These are phyloP conservation scores for Neofusicoccum kwambonambiense DNA, from an alignment of 2,329 filamentous ascomycete genomes.

Conservation along the genomic window DNA sequence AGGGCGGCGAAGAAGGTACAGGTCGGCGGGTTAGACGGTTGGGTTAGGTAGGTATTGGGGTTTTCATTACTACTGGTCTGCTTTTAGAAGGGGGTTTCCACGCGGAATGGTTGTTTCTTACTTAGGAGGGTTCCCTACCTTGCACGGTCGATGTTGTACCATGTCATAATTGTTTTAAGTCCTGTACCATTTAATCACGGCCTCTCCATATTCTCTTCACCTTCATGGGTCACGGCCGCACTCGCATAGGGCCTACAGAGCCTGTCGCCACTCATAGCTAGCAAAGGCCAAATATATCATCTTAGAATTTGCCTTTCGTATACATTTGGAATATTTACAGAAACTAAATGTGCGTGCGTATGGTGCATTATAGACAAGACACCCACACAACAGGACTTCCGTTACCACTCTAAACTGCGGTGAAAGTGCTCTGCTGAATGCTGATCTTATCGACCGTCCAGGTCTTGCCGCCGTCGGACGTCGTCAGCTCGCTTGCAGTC, in stretches of 20 bases:
- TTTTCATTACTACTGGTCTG: neutral
- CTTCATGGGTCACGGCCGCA: neutral
- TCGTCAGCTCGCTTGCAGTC: conserved; percentile 42
- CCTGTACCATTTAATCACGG: conserved; percentile 7
- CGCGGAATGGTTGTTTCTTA: neutral
- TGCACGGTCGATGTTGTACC: neutral
- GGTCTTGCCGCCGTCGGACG: conserved; percentile 43
- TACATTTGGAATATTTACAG: neutral
- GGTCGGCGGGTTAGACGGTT: neutral
- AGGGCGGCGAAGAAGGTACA: neutral
- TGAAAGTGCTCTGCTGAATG: conserved; percentile 25
- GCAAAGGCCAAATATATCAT: neutral
- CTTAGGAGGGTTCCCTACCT: neutral
- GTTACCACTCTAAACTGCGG: neutral
- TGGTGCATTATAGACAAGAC: too few species aligned
- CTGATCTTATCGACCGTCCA: conserved; percentile 44
- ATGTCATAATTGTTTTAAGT: neutral
- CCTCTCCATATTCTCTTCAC: neutral
- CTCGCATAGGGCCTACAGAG: neutral
- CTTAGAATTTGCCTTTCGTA: neutral
- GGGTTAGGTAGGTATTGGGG: neutral
- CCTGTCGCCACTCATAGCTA: neutral
- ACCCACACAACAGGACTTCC: neutral
- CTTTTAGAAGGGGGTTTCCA: neutral
- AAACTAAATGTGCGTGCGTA: neutral